Percentiles rank a stretch among this genome's conserved stretches.
These are phyloP conservation scores for Euphrasia arctica DNA, from an alignment of 305 asterid species.

Conservation along the genomic window DNA sequence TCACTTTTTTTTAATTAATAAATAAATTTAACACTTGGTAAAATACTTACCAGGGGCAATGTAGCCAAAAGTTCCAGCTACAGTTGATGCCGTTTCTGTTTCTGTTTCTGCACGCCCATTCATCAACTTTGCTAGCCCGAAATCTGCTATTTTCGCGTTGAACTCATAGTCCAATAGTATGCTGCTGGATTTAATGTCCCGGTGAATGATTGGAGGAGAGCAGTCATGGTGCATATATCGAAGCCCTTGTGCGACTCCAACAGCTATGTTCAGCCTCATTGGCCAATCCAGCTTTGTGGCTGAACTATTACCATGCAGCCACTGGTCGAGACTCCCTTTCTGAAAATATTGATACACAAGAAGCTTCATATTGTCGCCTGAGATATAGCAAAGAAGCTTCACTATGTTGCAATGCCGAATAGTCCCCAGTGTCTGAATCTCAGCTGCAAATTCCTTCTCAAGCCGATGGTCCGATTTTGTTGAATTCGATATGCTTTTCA, in stretches of 20 bases:
- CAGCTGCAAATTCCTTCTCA: constrained; percentile 33
- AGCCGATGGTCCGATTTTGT: constrained; percentile 24
- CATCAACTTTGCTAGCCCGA: constrained; percentile 31
- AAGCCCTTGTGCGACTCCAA: constrained; percentile 35
- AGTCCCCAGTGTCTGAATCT: constrained; percentile 30
- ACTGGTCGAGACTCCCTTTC: constrained; percentile 31
- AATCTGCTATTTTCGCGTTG: constrained; percentile 33
- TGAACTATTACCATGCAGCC: constrained; percentile 28
- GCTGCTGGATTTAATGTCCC: constrained; percentile 30
- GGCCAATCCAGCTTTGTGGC: constrained; percentile 30
- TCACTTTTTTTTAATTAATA: background rate
- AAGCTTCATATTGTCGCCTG: constrained; percentile 24
- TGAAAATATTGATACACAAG: constrained; percentile 30
- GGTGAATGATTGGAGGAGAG: constrained; percentile 30
- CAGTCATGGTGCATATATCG: constrained; percentile 33
- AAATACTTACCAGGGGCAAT: constrained; percentile 30
- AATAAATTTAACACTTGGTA: background rate
- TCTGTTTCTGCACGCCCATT: constrained; percentile 19
- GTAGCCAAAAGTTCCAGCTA: constrained; percentile 36
- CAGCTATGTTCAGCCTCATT: constrained; percentile 30
- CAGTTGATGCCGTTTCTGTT: constrained; percentile 23
- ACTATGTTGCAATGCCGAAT: constrained; percentile 31
- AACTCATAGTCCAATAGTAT: constrained; percentile 30
- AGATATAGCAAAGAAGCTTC: constrained; percentile 32
- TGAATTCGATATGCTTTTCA: constrained; percentile 27